phyloP scores from a whole-genome alignment of 1,284 basidiomycete species.

The Moesziomyces globuligerus region DNA sequence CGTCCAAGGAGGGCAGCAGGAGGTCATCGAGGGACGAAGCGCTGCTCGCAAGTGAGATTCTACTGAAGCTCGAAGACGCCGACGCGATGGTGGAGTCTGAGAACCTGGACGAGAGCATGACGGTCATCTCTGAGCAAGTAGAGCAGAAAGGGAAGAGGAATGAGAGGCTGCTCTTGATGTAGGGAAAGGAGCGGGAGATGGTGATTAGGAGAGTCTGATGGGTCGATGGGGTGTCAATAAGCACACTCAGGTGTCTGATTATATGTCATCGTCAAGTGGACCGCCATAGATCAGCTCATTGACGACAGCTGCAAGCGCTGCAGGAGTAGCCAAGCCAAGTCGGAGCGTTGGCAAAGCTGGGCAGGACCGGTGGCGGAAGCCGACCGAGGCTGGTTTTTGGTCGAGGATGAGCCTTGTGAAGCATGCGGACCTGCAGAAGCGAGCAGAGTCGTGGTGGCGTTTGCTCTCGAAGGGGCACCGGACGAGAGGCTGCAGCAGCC shows the following conservation, averaged over 20 bases:
- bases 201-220: background rate
- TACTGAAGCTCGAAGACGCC: constrained; percentile 26
- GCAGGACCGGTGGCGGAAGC: background rate
- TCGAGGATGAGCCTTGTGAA: constrained; percentile 26
- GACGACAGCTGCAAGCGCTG: background rate
- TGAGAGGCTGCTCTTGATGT: background rate
- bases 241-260: background rate
- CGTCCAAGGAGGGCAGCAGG: constrained; percentile 12
- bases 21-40: constrained; percentile 24
- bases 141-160: background rate
- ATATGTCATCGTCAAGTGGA: background rate
- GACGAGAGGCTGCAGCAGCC: background rate
- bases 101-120: constrained; percentile 32
- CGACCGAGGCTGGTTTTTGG: background rate
- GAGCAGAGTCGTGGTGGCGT: no score
- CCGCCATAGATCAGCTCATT: no score
- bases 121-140: background rate
- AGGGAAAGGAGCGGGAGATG: background rate
- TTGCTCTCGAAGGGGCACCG: background rate
- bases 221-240: background rate
- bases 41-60: constrained; percentile 21
- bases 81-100: constrained; percentile 42
- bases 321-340: no score
- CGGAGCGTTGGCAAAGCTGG: background rate
- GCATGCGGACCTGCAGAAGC: constrained; percentile 15